Evolutionary conservation across 345 rosid genomes (phyloP).

Genomic region (Pugionium cornutum): DNA sequence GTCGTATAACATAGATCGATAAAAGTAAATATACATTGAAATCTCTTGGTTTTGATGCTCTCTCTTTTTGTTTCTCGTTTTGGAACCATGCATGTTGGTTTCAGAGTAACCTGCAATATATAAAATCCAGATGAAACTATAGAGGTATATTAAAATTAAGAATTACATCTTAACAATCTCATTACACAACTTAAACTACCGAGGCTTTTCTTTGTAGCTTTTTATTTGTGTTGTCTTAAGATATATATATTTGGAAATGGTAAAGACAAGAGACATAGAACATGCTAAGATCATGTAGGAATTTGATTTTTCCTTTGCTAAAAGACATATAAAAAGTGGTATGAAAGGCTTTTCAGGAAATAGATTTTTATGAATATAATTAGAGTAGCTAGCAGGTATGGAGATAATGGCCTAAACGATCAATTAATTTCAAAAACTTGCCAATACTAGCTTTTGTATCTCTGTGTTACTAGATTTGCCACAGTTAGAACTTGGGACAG

Average conservation of each 20-base stretch:
- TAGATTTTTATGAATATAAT: conserved; percentile 29
- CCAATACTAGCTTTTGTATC: conserved; percentile 28
- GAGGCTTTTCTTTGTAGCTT: too few species aligned
- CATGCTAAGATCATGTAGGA: conserved; percentile 37
- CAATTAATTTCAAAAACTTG: conserved; percentile 42
- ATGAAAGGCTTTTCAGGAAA: too few species aligned
- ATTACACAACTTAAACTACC: too few species aligned
- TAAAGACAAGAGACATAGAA: conserved; percentile 31
- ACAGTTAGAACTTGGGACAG: conserved; percentile 27
- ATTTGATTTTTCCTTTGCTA: conserved; percentile 23
- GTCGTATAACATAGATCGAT: conserved; percentile 20
- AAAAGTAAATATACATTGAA: conserved; percentile 27
- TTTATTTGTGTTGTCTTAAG: too few species aligned
- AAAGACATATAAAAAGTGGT: conserved; percentile 22
- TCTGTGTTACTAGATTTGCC: conserved; percentile 41
- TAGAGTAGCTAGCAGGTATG: conserved; percentile 22
- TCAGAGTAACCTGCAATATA: conserved; percentile 35
- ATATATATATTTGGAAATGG: conserved; percentile 16
- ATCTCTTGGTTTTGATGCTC: conserved; percentile 20
- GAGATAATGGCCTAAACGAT: conserved; percentile 36
- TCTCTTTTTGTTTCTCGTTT: conserved; percentile 23
- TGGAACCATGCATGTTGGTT: too few species aligned
- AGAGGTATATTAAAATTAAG: too few species aligned
- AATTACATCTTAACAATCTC: too few species aligned
- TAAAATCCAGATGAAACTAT: neutral